phyloP scores from a whole-genome alignment of 306 rosid genomes.

The Fragaria iinumae region DNA sequence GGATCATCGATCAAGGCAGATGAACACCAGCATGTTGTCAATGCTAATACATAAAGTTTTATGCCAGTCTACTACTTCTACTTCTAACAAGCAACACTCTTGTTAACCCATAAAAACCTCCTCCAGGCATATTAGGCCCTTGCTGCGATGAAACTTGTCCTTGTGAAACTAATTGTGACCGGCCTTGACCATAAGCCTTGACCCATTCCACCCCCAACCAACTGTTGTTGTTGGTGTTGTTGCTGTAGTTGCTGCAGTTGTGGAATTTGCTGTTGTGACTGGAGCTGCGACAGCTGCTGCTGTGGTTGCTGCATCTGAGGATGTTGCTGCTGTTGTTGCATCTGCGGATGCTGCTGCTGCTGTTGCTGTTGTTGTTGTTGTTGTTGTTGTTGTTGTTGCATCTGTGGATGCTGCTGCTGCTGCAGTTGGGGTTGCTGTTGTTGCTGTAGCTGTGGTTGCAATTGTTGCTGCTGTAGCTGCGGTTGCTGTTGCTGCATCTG shows the following conservation, averaged over 20 bases:
- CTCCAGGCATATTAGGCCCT: slow-evolving; percentile 71
- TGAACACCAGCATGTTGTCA: background rate
- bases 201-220: slow-evolving; percentile 76
- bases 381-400: slow-evolving; percentile 54
- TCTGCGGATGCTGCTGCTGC: slow-evolving; percentile 39
- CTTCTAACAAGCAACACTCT: background rate
- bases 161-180: slow-evolving; percentile 77
- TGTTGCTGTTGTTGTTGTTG: slow-evolving; percentile 41
- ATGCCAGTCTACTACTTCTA: background rate
- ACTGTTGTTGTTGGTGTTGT: slow-evolving; percentile 64
- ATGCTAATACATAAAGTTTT: background rate
- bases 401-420: slow-evolving; percentile 24
- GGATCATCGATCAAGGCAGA: background rate
- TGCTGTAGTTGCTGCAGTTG: slow-evolving; percentile 64
- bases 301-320: slow-evolving; percentile 37
- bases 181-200: slow-evolving; percentile 79
- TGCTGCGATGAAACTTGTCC: slow-evolving; percentile 84
- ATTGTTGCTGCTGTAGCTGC: slow-evolving; percentile 13
- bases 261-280: slow-evolving; percentile 48
- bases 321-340: slow-evolving; percentile 52
- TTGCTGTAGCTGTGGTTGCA: slow-evolving; percentile 16
- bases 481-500: slow-evolving; percentile 41
- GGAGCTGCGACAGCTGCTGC: slow-evolving; percentile 42
- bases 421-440: slow-evolving; percentile 12
- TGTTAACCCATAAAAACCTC: slow-evolving; percentile 70